Evolutionary conservation across 352 stramenopile species (phyloP).

Genomic region (Phytophthora ramorum): DNA sequence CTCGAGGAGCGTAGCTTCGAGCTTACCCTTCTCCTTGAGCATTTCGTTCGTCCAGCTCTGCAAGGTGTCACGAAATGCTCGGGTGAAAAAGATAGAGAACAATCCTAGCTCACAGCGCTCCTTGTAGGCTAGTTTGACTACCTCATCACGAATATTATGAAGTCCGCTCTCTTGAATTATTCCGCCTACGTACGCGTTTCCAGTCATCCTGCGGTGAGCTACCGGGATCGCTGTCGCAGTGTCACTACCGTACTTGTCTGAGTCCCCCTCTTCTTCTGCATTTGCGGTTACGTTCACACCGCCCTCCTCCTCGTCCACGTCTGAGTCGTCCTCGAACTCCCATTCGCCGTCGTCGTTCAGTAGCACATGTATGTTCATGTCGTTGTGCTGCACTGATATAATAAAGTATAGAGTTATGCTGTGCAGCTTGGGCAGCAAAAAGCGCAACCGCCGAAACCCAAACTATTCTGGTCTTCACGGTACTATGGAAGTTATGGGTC

Average conservation of each 20-base stretch:
- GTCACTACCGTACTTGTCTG: neutral
- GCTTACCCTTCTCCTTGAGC: constrained; percentile 3
- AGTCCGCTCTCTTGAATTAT: constrained; percentile 6
- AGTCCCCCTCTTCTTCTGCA: neutral
- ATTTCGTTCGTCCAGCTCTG: constrained; percentile 9
- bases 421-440: neutral
- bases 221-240: neutral
- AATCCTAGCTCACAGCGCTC: constrained; percentile 7
- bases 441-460: neutral
- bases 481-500: neutral
- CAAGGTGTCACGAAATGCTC: neutral
- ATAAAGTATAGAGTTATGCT: neutral
- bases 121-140: constrained; percentile 8
- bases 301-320: neutral
- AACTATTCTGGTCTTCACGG: neutral
- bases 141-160: constrained; percentile 11
- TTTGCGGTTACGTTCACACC: neutral
- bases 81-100: constrained; percentile 10
- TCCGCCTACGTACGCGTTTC: constrained; percentile 4
- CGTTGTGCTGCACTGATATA: neutral
- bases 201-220: neutral
- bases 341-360: neutral
- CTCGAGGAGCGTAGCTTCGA: constrained; percentile 1
- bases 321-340: neutral
- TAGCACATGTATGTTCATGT: neutral